A percentile compares a stretch with the other conserved stretches of the same genome.
These are phyloP conservation scores for Globisporangium spinosum DNA, from an alignment of 352 stramenopile genomes.

Conservation along the genomic window DNA sequence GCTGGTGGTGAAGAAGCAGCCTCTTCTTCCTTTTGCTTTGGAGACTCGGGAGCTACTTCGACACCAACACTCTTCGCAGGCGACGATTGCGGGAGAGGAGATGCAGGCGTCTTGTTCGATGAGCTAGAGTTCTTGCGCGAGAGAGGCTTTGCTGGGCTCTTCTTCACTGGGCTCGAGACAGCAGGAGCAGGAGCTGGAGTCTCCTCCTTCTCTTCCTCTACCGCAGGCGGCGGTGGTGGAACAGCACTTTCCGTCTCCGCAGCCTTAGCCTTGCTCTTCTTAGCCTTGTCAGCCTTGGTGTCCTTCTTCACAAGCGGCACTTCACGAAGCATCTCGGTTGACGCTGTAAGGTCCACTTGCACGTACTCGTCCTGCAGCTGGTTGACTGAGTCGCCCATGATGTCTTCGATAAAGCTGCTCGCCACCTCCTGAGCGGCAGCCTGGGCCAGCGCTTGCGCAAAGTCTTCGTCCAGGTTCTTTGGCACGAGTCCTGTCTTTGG, in stretches of 20 bases:
- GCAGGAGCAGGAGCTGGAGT: not conserved
- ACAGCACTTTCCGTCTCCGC: not conserved
- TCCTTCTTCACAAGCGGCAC: conserved; percentile 17
- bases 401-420: conserved; percentile 36
- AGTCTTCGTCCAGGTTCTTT: conserved; percentile 30
- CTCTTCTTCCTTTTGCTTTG: conserved; percentile 24
- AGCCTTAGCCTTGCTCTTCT: not conserved
- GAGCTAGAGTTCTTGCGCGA: conserved; percentile 26
- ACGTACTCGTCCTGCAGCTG: conserved; percentile 63
- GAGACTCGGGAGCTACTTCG: conserved; percentile 24
- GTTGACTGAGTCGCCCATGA: conserved; percentile 43
- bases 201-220: conserved; percentile 14
- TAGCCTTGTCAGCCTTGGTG: not conserved
- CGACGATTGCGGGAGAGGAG: conserved; percentile 8
- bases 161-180: conserved; percentile 14
- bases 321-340: conserved; percentile 32
- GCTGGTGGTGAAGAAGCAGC: conserved; percentile 4
- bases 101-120: conserved; percentile 10
- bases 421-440: conserved; percentile 32
- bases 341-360: conserved; percentile 58
- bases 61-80: conserved; percentile 17
- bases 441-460: conserved; percentile 22
- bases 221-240: not conserved
- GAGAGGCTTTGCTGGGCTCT: conserved; percentile 17
- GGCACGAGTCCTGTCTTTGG: conserved; percentile 19